Conservation (phyloP, 768 basidiomycete species). For the Russula emetica region DNA sequence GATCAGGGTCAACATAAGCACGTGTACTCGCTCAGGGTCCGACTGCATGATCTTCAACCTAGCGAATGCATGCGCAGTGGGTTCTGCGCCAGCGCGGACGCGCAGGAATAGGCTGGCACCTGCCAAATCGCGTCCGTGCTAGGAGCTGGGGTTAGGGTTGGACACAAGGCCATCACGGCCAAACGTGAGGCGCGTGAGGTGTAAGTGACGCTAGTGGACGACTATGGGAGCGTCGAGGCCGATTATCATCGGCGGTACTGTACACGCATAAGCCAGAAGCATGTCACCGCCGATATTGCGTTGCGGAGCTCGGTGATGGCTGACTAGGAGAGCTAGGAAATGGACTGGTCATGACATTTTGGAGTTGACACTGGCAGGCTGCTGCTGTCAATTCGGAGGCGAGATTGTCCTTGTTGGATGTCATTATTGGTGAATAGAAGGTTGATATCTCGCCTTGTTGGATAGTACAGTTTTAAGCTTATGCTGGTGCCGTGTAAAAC, state of each 20-base stretch:
- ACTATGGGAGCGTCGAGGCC: constrained; percentile 30
- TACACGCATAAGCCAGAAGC: background rate
- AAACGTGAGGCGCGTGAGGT: constrained; percentile 72
- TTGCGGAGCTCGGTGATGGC: constrained; percentile 36
- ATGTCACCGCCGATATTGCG: constrained; percentile 26
- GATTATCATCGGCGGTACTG: constrained; percentile 36
- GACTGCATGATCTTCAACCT: constrained; percentile 44
- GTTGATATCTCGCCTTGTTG: too few species aligned
- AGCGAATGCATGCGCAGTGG: constrained; percentile 42
- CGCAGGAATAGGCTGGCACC: constrained; percentile 16
- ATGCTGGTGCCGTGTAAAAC: too few species aligned
- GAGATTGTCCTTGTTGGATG: too few species aligned
- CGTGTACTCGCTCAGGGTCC: constrained; percentile 43
- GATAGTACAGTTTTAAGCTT: too few species aligned
- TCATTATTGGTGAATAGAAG: background rate
- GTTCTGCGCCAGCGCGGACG: constrained; percentile 40
- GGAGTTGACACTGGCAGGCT: background rate
- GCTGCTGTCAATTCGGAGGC: background rate
- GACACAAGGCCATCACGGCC: constrained; percentile 55
- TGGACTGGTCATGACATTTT: constrained; percentile 1
- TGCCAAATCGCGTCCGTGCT: background rate
- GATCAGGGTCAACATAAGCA: constrained; percentile 50
- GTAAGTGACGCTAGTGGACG: constrained; percentile 53
- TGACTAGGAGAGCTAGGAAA: constrained; percentile 25
- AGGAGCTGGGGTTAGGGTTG: background rate